These are phyloP conservation scores for Suillus tomentosus DNA, from an alignment of 768 basidiomycete species.

Conservation along the genomic window DNA sequence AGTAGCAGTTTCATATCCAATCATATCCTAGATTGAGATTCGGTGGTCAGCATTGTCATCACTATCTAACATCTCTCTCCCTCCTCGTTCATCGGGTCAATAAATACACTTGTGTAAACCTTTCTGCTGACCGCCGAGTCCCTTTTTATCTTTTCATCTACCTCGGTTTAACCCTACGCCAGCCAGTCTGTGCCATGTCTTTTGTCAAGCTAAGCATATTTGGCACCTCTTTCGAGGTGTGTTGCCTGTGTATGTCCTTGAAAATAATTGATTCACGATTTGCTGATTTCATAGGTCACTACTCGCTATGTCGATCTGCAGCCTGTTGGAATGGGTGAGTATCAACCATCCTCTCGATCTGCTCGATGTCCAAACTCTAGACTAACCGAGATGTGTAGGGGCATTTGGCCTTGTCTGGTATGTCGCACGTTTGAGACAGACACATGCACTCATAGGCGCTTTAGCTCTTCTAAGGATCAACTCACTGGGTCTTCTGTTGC, in stretches of 20 bases:
- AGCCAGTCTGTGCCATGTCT: constrained; percentile 54
- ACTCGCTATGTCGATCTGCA: constrained; percentile 99
- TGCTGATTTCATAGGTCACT: constrained; percentile 66
- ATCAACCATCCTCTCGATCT: constrained; percentile 15
- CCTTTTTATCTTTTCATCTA: neutral
- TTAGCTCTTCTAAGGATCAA: constrained; percentile 92
- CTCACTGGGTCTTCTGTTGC: constrained; percentile 92
- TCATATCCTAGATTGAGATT: constrained; percentile 2
- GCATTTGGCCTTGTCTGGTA: constrained; percentile 99
- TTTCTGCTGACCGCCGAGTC: neutral
- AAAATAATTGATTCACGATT: constrained; percentile 23
- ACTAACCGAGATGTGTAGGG: constrained; percentile 47
- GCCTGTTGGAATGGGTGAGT: constrained; percentile 97
- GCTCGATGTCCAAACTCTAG: constrained; percentile 16
- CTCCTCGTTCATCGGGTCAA: constrained; percentile 19
- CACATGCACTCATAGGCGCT: constrained; percentile 18
- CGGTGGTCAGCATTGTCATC: constrained; percentile 4
- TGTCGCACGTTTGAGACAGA: constrained; percentile 22
- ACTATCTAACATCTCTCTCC: constrained; percentile 19
- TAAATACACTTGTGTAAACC: constrained; percentile 2
- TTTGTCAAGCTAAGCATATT: constrained; percentile 99
- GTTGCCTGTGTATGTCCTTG: constrained; percentile 18
- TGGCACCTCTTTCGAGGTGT: constrained; percentile 94
- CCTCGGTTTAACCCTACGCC: constrained; percentile 5
- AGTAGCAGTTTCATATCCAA: constrained; percentile 2